These are phyloP conservation scores for Globisporangium echinulatum DNA, from an alignment of 352 stramenopile species.

Conservation along the genomic window DNA sequence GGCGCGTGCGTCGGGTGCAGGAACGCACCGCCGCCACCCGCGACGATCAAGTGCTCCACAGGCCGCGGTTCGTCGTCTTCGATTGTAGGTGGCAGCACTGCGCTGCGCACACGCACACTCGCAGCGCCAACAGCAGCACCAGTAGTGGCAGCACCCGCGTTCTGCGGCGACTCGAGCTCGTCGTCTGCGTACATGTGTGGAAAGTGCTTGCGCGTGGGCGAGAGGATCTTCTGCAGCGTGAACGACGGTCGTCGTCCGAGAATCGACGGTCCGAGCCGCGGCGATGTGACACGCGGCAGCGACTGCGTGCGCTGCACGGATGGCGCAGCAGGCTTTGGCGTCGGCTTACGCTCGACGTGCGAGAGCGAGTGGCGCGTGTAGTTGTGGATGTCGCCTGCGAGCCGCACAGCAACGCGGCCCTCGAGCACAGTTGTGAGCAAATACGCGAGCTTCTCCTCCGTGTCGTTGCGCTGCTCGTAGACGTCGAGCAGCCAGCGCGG, in stretches of 20 bases:
- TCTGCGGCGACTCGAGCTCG: conserved; percentile 1
- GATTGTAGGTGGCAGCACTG: too few relatives aligned
- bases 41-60: conserved; percentile 79
- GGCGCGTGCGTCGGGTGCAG: conserved; percentile 88
- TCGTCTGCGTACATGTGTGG: conserved; percentile 60
- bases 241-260: conserved; percentile 10
- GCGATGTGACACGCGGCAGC: conserved; percentile 8
- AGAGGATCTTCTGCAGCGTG: conserved; percentile 18
- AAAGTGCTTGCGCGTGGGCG: conserved; percentile 67
- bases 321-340: conserved; percentile 13
- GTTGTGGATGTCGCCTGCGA: conserved; percentile 92
- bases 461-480: conserved; percentile 69
- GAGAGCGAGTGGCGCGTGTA: conserved; percentile 84
- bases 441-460: conserved; percentile 75
- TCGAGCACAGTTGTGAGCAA: conserved; percentile 68
- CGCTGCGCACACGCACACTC: not conserved
- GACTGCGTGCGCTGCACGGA: not conserved
- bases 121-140: not conserved
- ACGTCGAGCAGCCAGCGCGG: conserved; percentile 89
- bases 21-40: conserved; percentile 85
- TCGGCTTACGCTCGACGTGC: not conserved
- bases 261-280: conserved; percentile 7
- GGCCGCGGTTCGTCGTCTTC: not conserved
- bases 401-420: conserved; percentile 62
- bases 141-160: not conserved